phyloP scores from a whole-genome alignment of 129 eudicot genomes.

The Apium graveolens region DNA sequence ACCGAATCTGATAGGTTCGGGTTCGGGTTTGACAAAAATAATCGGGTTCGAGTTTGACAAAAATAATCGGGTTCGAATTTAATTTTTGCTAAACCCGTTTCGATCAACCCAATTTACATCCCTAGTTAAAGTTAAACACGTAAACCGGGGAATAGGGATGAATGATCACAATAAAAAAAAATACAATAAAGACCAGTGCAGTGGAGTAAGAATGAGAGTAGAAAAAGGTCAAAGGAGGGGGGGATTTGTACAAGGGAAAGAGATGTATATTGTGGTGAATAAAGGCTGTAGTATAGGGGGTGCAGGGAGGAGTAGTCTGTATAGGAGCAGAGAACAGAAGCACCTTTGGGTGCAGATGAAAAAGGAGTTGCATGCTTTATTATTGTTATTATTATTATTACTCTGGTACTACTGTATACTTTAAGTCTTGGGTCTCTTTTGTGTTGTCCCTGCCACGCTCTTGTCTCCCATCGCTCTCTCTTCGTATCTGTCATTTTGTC shows the following conservation, averaged over 20 bases:
- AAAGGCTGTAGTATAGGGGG: not conserved
- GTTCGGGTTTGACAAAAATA: too few species aligned
- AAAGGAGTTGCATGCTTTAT: slow-evolving; percentile 7
- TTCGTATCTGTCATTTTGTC: not conserved
- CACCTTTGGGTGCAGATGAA: not conserved
- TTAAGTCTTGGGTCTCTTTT: not conserved
- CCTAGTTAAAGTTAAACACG: not conserved
- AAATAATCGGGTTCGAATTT: too few species aligned
- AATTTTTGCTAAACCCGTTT: too few species aligned
- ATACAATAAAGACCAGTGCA: not conserved
- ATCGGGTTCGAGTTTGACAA: too few species aligned
- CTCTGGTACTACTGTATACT: not conserved
- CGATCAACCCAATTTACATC: too few species aligned
- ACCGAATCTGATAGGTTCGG: too few species aligned
- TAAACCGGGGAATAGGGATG: not conserved
- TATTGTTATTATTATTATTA: not conserved
- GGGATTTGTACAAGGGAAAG: not conserved
- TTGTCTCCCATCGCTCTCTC: not conserved
- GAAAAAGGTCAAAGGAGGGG: not conserved
- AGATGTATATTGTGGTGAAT: not conserved
- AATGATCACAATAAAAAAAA: not conserved
- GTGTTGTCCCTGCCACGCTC: not conserved
- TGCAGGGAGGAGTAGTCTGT: slow-evolving; percentile 1
- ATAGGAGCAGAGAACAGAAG: not conserved
- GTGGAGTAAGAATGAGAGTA: not conserved